These are phyloP conservation scores for Hypsizygus ulmarius DNA, from an alignment of 1,284 basidiomycete species.

Conservation along the genomic window DNA sequence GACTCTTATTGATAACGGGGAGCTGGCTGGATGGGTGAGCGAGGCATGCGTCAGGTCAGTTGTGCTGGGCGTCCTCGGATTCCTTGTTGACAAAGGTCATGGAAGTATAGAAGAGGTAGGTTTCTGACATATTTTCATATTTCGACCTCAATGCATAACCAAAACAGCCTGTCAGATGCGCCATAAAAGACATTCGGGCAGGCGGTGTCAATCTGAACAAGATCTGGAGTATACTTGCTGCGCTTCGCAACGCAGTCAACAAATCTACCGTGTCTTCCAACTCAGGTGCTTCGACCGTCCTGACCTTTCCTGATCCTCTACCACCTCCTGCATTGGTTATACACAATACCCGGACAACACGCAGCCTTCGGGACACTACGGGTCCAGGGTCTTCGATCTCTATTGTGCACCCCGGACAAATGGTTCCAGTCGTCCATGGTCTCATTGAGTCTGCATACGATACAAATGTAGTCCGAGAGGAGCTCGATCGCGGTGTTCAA, in stretches of 20 bases:
- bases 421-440: constrained; percentile 59
- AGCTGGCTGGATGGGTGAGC: constrained; percentile 55
- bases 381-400: constrained; percentile 19
- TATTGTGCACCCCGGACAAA: constrained; percentile 53
- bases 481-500: constrained; percentile 52
- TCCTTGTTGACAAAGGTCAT: constrained; percentile 46
- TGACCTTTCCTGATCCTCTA: constrained; percentile 53
- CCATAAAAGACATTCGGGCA: constrained; percentile 50
- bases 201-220: constrained; percentile 55
- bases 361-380: constrained; percentile 27
- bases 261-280: constrained; percentile 8
- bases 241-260: constrained; percentile 36
- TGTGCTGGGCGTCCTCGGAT: constrained; percentile 53
- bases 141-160: neutral
- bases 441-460: constrained; percentile 52
- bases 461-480: constrained; percentile 49
- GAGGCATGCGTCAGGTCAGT: constrained; percentile 61
- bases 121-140: neutral
- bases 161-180: constrained; percentile 41
- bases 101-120: constrained; percentile 34
- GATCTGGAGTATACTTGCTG: constrained; percentile 55
- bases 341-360: constrained; percentile 39
- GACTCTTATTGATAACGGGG: constrained; percentile 33
- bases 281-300: constrained; percentile 9
- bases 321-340: constrained; percentile 43